phyloP scores from a whole-genome alignment of 1,284 basidiomycete species.

The Porodaedalea pini region DNA sequence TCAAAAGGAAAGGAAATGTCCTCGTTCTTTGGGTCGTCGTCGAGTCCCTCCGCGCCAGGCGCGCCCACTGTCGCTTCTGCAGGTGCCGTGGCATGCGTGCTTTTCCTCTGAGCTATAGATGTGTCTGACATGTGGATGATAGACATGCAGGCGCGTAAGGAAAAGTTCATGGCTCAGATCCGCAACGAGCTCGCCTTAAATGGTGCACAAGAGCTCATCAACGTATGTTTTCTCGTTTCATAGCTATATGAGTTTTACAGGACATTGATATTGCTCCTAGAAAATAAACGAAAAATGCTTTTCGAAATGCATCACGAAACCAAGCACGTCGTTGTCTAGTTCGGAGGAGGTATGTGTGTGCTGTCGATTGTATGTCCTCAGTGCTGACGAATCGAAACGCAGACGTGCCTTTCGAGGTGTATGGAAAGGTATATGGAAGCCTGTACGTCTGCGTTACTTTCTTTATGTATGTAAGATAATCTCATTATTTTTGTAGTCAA shows the following conservation, averaged over 20 bases:
- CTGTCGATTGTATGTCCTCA: background rate
- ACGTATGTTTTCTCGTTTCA: conserved; percentile 42
- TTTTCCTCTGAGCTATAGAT: background rate
- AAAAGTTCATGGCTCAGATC: conserved; percentile 67
- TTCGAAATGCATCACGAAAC: conserved; percentile 75
- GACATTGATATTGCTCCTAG: conserved; percentile 34
- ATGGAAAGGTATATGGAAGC: conserved; percentile 82
- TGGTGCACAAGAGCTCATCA: conserved; percentile 80
- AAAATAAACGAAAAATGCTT: conserved; percentile 78
- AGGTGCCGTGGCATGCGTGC: background rate
- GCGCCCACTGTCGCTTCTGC: conserved; percentile 1
- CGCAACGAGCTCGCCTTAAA: conserved; percentile 68
- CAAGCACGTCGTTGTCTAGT: conserved; percentile 60
- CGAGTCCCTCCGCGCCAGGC: background rate
- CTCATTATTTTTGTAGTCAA: conserved; percentile 48
- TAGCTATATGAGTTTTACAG: background rate
- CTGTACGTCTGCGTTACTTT: conserved; percentile 50
- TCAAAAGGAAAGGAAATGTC: background rate
- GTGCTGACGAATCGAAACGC: background rate
- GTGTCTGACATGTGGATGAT: background rate
- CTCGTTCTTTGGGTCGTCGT: background rate
- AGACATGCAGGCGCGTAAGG: conserved; percentile 47
- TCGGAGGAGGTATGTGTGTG: conserved; percentile 63
- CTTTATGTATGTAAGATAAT: conserved; percentile 3
- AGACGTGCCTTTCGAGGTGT: conserved; percentile 75